Percentiles rank a stretch among this genome's conserved stretches.
Evolutionary conservation across 2,329 filamentous ascomycete species (phyloP).

Genomic region (Ophiostoma piceae): DNA sequence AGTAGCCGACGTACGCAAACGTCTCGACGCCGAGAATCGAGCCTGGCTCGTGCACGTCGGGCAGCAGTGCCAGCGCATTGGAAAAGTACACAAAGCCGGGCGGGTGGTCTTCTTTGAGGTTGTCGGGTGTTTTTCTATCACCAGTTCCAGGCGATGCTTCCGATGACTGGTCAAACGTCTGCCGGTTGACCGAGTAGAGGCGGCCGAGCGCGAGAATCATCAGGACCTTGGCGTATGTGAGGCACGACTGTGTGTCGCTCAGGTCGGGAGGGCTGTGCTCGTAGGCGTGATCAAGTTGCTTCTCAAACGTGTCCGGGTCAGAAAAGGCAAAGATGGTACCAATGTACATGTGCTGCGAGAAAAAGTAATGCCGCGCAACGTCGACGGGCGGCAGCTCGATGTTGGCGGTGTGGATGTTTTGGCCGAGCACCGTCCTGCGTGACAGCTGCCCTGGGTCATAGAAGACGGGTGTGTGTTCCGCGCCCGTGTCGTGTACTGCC

Average conservation of each 20-base stretch:
- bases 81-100: conserved; percentile 53
- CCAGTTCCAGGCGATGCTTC: not conserved
- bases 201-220: conserved; percentile 51
- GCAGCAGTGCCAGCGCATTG: conserved; percentile 46
- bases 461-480: conserved; percentile 33
- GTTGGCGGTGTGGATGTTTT: conserved; percentile 24
- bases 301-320: conserved; percentile 44
- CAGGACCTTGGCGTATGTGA: conserved; percentile 48
- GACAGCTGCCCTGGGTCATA: conserved; percentile 36
- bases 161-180: not conserved
- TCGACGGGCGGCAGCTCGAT: conserved; percentile 43
- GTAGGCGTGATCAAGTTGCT: conserved; percentile 42
- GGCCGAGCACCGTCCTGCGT: conserved; percentile 27
- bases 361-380: conserved; percentile 41
- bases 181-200: conserved; percentile 52
- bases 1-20: conserved; percentile 50
- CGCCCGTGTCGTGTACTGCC: conserved; percentile 20
- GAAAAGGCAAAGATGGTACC: conserved; percentile 54
- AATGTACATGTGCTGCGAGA: conserved; percentile 50
- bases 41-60: conserved; percentile 51
- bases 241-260: conserved; percentile 42
- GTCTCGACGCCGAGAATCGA: conserved; percentile 52
- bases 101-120: conserved; percentile 34
- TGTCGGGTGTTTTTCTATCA: not conserved
- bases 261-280: conserved; percentile 39